A percentile compares a stretch with the other conserved stretches of the same genome.
Evolutionary conservation across 805 yeast genomes (phyloP).

Genomic region (Ogataea ramenticola): DNA sequence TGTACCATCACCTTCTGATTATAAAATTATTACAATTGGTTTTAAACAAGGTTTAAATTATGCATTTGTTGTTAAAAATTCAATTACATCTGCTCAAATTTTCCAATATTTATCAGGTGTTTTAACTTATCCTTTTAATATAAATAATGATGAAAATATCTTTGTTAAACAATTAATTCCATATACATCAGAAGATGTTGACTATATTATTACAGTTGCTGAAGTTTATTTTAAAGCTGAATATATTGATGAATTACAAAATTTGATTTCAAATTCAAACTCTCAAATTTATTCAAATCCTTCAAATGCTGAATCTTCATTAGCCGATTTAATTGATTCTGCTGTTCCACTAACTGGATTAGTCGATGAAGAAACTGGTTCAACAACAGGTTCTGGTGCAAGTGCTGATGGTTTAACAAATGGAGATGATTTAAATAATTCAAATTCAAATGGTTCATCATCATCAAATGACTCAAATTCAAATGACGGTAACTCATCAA

Average conservation of each 20-base stretch:
- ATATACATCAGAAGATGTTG: conserved; percentile 44
- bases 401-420: conserved; percentile 6
- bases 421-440: conserved; percentile 2
- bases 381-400: no score
- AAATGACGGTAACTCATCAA: conserved; percentile 4
- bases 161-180: conserved; percentile 71
- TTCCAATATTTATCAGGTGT: conserved; percentile 79
- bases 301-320: conserved; percentile 42
- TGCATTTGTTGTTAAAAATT: conserved; percentile 68
- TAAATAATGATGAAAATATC: conserved; percentile 31
- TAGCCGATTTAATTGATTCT: conserved; percentile 68
- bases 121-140: conserved; percentile 51
- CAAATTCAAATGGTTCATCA: background rate
- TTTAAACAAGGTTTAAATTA: conserved; percentile 76
- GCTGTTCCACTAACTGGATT: conserved; percentile 53
- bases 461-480: conserved; percentile 2
- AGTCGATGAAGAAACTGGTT: conserved; percentile 9
- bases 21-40: conserved; percentile 62
- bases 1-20: conserved; percentile 40
- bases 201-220: conserved; percentile 81
- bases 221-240: conserved; percentile 70
- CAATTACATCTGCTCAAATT: conserved; percentile 76
- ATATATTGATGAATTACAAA: conserved; percentile 41
- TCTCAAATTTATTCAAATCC: conserved; percentile 59
- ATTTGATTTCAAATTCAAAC: conserved; percentile 37